These are phyloP conservation scores for Sanghuangporus weigelae DNA, from an alignment of 1,284 basidiomycete species.

Conservation along the genomic window DNA sequence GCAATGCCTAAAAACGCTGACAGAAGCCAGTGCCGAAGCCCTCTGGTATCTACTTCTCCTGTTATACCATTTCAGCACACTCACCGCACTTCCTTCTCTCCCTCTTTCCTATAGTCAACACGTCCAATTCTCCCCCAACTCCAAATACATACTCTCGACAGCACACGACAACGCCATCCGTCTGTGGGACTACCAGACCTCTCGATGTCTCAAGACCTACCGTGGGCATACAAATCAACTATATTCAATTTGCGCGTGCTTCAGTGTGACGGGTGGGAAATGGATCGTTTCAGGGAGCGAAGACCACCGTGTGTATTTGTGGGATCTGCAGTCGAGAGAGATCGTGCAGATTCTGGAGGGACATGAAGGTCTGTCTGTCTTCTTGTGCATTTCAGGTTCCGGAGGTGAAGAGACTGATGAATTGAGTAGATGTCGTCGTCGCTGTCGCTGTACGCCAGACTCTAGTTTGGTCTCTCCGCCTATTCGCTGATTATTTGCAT, in stretches of 20 bases:
- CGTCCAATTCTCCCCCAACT: conserved; percentile 91
- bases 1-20: conserved; percentile 94
- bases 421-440: conserved; percentile 59
- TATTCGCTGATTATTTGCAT: not conserved
- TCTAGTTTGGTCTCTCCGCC: not conserved
- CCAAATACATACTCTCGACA: conserved; percentile 87
- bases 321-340: conserved; percentile 87
- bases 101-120: conserved; percentile 53
- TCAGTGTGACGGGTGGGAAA: conserved; percentile 78
- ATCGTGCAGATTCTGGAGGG: conserved; percentile 76
- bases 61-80: not conserved
- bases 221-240: conserved; percentile 75
- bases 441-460: conserved; percentile 55
- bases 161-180: conserved; percentile 89
- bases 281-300: conserved; percentile 92
- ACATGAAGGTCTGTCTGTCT: conserved; percentile 56
- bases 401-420: not conserved
- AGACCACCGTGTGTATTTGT: conserved; percentile 84
- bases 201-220: conserved; percentile 90
- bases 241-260: conserved; percentile 75
- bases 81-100: not conserved
- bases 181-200: conserved; percentile 93
- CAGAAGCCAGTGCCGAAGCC: conserved; percentile 78
- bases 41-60: conserved; percentile 57
- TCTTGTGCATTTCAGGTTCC: not conserved